Evolutionary conservation across 306 rosid genomes (phyloP).

Genomic region (Biancaea sappan): DNA sequence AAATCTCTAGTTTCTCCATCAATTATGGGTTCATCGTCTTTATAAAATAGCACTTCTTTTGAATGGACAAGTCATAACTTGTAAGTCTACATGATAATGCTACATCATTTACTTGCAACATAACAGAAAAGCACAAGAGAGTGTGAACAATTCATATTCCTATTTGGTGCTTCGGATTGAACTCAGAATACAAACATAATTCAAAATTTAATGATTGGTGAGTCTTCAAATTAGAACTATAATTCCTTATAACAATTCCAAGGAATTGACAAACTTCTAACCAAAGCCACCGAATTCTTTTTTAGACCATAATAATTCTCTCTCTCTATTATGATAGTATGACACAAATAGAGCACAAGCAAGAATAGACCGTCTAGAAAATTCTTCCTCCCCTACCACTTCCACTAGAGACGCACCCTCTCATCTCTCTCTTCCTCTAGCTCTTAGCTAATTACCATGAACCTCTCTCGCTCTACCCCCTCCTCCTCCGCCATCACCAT

Average conservation of each 20-base stretch:
- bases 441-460: not conserved
- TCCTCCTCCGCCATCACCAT: constrained; percentile 24
- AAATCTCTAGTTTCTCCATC: constrained; percentile 97
- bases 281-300: not conserved
- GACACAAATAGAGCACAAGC: no score
- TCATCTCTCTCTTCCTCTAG: constrained; percentile 27
- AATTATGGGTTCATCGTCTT: constrained; percentile 92
- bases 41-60: constrained; percentile 93
- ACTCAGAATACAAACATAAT: not conserved
- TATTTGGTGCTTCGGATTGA: not conserved
- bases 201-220: not conserved
- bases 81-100: constrained; percentile 13
- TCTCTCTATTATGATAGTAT: no score
- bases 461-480: constrained; percentile 6
- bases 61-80: constrained; percentile 30
- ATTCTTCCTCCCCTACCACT: constrained; percentile 32
- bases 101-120: not conserved
- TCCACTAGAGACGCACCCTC: constrained; percentile 79
- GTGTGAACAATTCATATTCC: not conserved
- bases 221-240: no score
- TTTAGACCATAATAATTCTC: no score
- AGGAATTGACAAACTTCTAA: not conserved
- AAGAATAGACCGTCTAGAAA: constrained; percentile 34
- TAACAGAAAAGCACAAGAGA: not conserved
- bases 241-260: not conserved